phyloP scores from a whole-genome alignment of 805 yeast genomes.

The Yarrowia sp. region DNA sequence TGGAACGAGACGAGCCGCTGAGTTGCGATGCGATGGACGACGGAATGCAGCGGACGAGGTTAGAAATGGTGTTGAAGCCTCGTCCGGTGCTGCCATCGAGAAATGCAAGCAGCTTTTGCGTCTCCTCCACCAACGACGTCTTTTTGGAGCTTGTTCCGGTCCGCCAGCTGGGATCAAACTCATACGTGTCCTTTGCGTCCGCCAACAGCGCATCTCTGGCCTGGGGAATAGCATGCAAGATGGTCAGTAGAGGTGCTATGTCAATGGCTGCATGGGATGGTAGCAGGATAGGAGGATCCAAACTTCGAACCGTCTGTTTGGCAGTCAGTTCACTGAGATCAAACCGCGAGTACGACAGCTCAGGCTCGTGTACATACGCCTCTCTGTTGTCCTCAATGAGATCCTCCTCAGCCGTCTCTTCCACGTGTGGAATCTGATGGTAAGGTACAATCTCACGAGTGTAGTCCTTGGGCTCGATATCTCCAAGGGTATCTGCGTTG shows the following conservation, averaged over 20 bases:
- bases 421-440: background rate
- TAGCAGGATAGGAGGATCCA: constrained; percentile 30
- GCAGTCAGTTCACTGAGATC: background rate
- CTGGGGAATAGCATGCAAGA: constrained; percentile 36
- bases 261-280: constrained; percentile 28
- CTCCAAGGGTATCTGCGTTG: background rate
- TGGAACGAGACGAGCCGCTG: constrained; percentile 17
- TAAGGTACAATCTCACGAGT: background rate
- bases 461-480: background rate
- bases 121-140: constrained; percentile 32
- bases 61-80: constrained; percentile 30
- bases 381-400: background rate
- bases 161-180: constrained; percentile 35
- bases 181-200: constrained; percentile 31
- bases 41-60: constrained; percentile 19
- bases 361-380: background rate
- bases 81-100: constrained; percentile 34
- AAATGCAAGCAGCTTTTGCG: constrained; percentile 37
- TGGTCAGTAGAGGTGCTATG: constrained; percentile 34
- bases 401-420: background rate
- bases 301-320: background rate
- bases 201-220: constrained; percentile 34
- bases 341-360: background rate
- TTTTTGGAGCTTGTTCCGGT: constrained; percentile 27
- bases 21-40: background rate